These are phyloP conservation scores for Podospora fimiseda DNA, from an alignment of 495 filamentous ascomycete species.

Conservation along the genomic window DNA sequence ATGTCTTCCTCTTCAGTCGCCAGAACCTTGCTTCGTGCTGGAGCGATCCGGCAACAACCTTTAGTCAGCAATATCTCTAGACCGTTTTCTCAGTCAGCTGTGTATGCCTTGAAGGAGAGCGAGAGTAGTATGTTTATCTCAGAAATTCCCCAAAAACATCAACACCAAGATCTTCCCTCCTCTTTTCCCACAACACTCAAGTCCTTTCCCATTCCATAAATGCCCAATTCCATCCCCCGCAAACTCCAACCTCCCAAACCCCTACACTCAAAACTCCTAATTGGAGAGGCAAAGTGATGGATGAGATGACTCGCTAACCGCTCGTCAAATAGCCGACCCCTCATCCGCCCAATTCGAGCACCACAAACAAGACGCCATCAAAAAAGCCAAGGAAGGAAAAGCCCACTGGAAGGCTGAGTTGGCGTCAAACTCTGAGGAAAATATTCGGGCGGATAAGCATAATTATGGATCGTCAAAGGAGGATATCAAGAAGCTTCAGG, in stretches of 20 bases:
- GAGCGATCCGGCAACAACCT: background rate
- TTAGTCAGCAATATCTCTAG: background rate
- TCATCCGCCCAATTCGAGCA: slow-evolving; percentile 48
- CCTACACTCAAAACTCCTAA: background rate
- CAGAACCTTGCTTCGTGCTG: background rate
- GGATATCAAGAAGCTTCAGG: slow-evolving; percentile 40
- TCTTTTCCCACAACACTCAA: background rate
- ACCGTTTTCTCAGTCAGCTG: slow-evolving; percentile 7
- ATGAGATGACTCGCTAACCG: too few relatives aligned
- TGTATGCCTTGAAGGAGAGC: slow-evolving; percentile 16
- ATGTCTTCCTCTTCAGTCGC: slow-evolving; percentile 12
- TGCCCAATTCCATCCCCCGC: background rate
- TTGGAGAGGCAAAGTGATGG: too few relatives aligned
- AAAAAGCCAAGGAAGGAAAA: slow-evolving; percentile 66
- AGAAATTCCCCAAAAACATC: background rate
- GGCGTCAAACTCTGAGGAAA: slow-evolving; percentile 73
- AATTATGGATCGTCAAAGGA: slow-evolving; percentile 17
- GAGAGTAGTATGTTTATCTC: slow-evolving; percentile 11
- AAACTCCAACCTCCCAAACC: background rate
- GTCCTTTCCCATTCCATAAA: background rate
- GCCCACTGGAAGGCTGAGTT: slow-evolving; percentile 76
- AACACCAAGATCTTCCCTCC: background rate
- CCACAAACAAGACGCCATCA: slow-evolving; percentile 66
- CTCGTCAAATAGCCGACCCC: slow-evolving; percentile 24
- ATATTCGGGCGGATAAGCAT: slow-evolving; percentile 51